Percentiles rank a stretch among this genome's conserved stretches.
phyloP scores from a whole-genome alignment of 2,329 filamentous ascomycete species.

The Aspergillus udagawae region DNA sequence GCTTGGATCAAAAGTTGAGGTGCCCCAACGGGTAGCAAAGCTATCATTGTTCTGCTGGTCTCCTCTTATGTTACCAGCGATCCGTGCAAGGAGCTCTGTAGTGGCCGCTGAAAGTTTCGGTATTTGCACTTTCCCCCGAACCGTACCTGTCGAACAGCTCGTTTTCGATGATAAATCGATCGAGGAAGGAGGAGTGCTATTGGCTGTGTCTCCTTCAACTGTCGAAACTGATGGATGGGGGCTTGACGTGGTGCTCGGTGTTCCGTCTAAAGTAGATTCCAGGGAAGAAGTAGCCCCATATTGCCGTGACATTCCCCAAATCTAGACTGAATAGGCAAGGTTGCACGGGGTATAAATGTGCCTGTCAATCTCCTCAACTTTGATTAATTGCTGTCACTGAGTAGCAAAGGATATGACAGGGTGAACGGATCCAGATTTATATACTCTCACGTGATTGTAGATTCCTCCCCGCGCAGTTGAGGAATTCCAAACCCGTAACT shows the following conservation, averaged over 20 bases:
- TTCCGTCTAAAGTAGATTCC: slow-evolving; percentile 20
- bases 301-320: slow-evolving; percentile 22
- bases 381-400: neutral
- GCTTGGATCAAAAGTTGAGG: slow-evolving; percentile 2
- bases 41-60: slow-evolving; percentile 11
- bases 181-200: slow-evolving; percentile 9
- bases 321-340: neutral
- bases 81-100: slow-evolving; percentile 22
- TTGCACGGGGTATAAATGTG: neutral
- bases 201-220: neutral
- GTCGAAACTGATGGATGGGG: slow-evolving; percentile 12
- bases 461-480: slow-evolving; percentile 6
- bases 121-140: slow-evolving; percentile 16
- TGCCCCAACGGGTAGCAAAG: slow-evolving; percentile 9
- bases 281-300: slow-evolving; percentile 18
- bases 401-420: neutral
- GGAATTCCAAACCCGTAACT: neutral
- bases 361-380: neutral
- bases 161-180: slow-evolving; percentile 4
- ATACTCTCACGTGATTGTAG: slow-evolving; percentile 26
- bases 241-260: slow-evolving; percentile 8
- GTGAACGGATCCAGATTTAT: slow-evolving; percentile 24
- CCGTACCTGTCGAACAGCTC: slow-evolving; percentile 6
- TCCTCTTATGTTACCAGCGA: slow-evolving; percentile 18
- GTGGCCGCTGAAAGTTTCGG: slow-evolving; percentile 24